Conservation (phyloP, 1,139 yeast genomes). For the Meyerozyma athensensis region DNA sequence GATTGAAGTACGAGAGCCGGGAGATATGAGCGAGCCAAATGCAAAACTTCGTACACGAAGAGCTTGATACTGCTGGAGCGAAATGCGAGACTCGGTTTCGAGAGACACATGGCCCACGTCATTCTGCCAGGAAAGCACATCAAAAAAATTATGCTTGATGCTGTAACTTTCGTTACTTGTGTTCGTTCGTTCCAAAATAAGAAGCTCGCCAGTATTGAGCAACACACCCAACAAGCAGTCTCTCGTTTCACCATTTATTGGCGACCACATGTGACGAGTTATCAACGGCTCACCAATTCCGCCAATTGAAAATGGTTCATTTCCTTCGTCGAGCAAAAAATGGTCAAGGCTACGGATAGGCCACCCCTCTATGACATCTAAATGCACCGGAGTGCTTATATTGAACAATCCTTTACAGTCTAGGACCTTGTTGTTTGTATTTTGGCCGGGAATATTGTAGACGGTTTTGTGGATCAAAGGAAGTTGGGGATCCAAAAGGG, state of each 20-base stretch:
- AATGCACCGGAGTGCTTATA: conserved; percentile 22
- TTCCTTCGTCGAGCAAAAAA: conserved; percentile 23
- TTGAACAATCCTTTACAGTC: conserved; percentile 28
- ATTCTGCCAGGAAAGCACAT: background rate
- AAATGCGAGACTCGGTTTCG: background rate
- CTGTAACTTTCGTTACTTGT: background rate
- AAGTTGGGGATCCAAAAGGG: conserved; percentile 36
- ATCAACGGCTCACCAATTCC: conserved; percentile 32
- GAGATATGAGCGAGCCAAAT: background rate
- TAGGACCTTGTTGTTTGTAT: conserved; percentile 14
- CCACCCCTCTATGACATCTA: conserved; percentile 24
- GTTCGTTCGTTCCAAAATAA: conserved; percentile 9
- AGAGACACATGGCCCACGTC: background rate
- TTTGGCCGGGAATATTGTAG: conserved; percentile 9
- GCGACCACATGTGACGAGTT: conserved; percentile 35
- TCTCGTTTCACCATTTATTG: conserved; percentile 18
- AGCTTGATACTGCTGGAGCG: background rate
- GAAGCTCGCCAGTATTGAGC: conserved; percentile 37
- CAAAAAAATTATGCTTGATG: conserved; percentile 1
- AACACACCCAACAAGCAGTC: conserved; percentile 32
- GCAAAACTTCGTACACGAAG: background rate
- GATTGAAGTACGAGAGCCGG: background rate
- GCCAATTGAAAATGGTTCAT: conserved; percentile 27
- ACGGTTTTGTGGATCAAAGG: conserved; percentile 33
- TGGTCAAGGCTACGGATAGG: conserved; percentile 28